phyloP scores from a whole-genome alignment of 768 basidiomycete species.

The Nevesoporus exiguus region DNA sequence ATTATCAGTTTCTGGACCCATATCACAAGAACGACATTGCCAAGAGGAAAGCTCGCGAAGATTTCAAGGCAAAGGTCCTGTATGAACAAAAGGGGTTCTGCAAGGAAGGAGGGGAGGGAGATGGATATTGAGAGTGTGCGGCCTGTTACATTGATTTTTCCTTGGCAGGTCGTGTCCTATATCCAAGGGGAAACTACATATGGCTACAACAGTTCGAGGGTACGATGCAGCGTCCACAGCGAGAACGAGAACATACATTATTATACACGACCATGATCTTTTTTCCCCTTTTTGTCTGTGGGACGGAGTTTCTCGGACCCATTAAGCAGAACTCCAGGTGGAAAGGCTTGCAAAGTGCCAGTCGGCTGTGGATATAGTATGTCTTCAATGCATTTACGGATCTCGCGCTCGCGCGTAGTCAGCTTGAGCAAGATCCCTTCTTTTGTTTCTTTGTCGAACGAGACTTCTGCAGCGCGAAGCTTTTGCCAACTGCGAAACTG shows the following conservation, averaged over 20 bases:
- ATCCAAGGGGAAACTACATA: conserved; percentile 2
- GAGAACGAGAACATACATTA: conserved; percentile 23
- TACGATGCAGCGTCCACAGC: conserved; percentile 7
- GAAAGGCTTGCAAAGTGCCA: conserved; percentile 34
- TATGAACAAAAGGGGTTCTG: conserved; percentile 87
- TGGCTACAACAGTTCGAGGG: conserved; percentile 14
- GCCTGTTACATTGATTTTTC: conserved; percentile 13
- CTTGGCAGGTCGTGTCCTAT: conserved; percentile 1
- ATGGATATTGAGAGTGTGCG: conserved; percentile 65
- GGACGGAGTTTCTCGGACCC: conserved; percentile 39
- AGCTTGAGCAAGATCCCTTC: conserved; percentile 64
- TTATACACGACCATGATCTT: conserved; percentile 36
- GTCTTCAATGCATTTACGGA: conserved; percentile 76
- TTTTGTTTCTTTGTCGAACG: conserved; percentile 72
- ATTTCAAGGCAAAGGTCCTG: conserved; percentile 76
- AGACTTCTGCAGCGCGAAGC: conserved; percentile 66
- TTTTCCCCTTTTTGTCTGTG: conserved; percentile 54
- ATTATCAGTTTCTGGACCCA: conserved; percentile 64
- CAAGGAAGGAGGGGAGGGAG: conserved; percentile 94
- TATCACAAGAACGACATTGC: conserved; percentile 74
- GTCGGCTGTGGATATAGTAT: conserved; percentile 50
- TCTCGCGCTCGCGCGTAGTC: conserved; percentile 72
- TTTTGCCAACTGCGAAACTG: conserved; percentile 64
- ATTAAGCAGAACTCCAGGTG: conserved; percentile 41
- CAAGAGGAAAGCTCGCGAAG: conserved; percentile 75